Evolutionary conservation across 1,284 basidiomycete species (phyloP).

Genomic region (Leccinum angustisporum): DNA sequence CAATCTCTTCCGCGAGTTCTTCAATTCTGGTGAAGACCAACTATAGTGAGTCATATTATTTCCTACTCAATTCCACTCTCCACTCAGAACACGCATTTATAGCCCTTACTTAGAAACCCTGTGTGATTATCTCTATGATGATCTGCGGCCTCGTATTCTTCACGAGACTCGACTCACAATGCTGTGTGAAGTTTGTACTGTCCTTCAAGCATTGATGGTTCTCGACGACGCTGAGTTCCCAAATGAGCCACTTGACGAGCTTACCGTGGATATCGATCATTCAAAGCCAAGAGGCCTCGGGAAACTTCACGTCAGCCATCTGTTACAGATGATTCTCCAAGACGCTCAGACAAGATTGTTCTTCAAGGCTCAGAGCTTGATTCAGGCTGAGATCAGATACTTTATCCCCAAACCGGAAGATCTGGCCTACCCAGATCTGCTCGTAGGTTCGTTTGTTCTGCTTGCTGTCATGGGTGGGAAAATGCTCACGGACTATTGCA

Average conservation of each 20-base stretch:
- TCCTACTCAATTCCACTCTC: background rate
- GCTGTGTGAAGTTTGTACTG: conserved; percentile 91
- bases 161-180: conserved; percentile 85
- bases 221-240: conserved; percentile 61
- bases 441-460: conserved; percentile 49
- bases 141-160: conserved; percentile 88
- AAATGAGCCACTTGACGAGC: conserved; percentile 36
- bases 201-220: conserved; percentile 91
- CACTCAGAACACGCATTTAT: conserved; percentile 9
- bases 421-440: conserved; percentile 80
- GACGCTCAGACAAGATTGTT: conserved; percentile 92
- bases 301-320: conserved; percentile 64
- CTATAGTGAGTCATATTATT: conserved; percentile 69
- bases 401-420: conserved; percentile 78
- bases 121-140: conserved; percentile 91
- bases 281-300: conserved; percentile 42
- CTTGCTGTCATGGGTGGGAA: background rate
- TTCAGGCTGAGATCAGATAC: conserved; percentile 84
- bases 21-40: conserved; percentile 78
- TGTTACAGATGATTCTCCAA: conserved; percentile 87
- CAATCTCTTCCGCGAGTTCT: conserved; percentile 79
- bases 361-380: conserved; percentile 89
- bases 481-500: conserved; percentile 26
- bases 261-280: conserved; percentile 43
- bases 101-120: conserved; percentile 87